These are phyloP conservation scores for Rutstroemia sp. DNA, from an alignment of 2,329 filamentous ascomycete genomes.

Conservation along the genomic window DNA sequence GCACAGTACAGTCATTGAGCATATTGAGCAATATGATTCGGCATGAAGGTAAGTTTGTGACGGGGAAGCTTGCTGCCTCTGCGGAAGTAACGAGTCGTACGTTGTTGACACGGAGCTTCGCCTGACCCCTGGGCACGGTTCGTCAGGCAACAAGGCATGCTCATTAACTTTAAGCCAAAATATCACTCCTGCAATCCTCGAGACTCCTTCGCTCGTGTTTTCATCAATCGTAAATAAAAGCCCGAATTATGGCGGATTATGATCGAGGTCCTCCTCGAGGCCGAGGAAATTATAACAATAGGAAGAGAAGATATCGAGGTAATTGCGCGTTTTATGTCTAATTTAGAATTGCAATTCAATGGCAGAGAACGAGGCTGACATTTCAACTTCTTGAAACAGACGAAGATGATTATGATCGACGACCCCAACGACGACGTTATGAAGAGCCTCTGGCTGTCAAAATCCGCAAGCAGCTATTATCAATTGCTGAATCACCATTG, in stretches of 20 bases:
- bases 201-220: background rate
- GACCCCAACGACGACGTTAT: constrained; percentile 65
- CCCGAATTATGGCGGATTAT: constrained; percentile 42
- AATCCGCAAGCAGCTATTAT: constrained; percentile 70
- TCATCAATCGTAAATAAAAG: background rate
- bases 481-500: constrained; percentile 74
- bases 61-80: no score
- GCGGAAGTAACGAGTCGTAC: no score
- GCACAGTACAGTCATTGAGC: no score
- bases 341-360: background rate
- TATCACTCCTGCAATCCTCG: background rate
- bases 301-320: constrained; percentile 80
- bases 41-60: no score
- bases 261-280: constrained; percentile 30
- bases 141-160: background rate
- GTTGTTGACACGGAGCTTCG: background rate
- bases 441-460: constrained; percentile 65
- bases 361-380: constrained; percentile 21
- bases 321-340: constrained; percentile 7
- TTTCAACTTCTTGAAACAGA: constrained; percentile 37
- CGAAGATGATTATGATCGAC: constrained; percentile 70
- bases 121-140: background rate
- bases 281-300: constrained; percentile 42
- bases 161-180: background rate
- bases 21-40: no score